Evolutionary conservation across 371 early-diverging fungal genomes (phyloP).

Genomic region (Saksenaea oblongispora): DNA sequence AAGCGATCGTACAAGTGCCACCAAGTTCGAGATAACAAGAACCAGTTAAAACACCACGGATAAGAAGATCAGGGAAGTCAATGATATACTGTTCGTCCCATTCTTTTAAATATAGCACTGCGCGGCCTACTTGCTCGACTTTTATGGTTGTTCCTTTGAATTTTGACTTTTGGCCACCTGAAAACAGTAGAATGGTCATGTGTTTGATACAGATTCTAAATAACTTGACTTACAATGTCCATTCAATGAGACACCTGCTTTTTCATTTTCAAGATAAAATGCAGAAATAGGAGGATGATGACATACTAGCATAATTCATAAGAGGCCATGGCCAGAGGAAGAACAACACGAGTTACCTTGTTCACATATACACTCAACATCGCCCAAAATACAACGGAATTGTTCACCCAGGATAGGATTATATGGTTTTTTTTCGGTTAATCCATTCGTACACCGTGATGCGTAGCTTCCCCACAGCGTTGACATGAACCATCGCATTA

Average conservation of each 20-base stretch:
- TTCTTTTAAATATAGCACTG: conserved; percentile 40
- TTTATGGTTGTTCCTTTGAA: conserved; percentile 65
- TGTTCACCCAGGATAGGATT: conserved; percentile 91
- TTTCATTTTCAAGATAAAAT: conserved; percentile 70
- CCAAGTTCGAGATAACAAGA: conserved; percentile 60
- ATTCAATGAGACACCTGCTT: conserved; percentile 61
- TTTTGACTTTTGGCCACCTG: conserved; percentile 59
- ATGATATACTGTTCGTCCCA: conserved; percentile 57
- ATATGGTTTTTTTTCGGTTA: conserved; percentile 76
- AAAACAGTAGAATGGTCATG: background rate
- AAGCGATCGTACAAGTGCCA: conserved; percentile 54
- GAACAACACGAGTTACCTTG: conserved; percentile 40
- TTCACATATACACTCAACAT: conserved; percentile 56
- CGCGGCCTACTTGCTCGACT: conserved; percentile 59
- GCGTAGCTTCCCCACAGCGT: conserved; percentile 71
- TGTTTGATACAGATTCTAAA: background rate
- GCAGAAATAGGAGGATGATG: conserved; percentile 95
- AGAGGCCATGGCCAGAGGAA: background rate
- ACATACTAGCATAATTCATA: conserved; percentile 56
- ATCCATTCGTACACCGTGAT: conserved; percentile 38
- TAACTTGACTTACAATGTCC: conserved; percentile 57
- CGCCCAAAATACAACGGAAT: conserved; percentile 57
- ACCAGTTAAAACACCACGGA: conserved; percentile 61
- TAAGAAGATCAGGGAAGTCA: conserved; percentile 56
- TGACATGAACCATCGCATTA: conserved; percentile 76